Conservation (phyloP, 345 rosid species). For the Alliaria petiolata region DNA sequence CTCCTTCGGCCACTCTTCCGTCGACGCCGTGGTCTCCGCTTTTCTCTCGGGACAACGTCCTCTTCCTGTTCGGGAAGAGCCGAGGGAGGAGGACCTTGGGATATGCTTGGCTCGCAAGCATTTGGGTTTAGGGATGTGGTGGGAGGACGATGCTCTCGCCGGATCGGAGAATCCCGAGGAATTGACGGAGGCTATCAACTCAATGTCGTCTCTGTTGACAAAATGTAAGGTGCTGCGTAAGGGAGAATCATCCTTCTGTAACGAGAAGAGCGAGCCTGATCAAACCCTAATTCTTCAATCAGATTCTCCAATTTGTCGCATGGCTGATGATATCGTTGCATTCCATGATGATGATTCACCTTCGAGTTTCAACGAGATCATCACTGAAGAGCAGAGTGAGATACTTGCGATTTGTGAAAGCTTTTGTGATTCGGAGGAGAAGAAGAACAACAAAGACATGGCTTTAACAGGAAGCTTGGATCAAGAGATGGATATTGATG, state of each 20-base stretch:
- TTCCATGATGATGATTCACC: background rate
- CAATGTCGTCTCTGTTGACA: background rate
- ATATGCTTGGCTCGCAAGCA: background rate
- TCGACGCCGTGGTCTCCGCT: background rate
- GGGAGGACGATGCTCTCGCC: background rate
- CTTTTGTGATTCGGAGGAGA: background rate
- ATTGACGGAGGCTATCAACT: background rate
- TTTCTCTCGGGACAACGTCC: background rate
- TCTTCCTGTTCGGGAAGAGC: background rate
- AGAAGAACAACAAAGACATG: background rate
- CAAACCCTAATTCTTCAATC: too few relatives aligned
- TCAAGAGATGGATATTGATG: background rate
- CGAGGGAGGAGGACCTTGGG: background rate
- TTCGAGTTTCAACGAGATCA: too few relatives aligned
- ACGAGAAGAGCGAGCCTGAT: too few relatives aligned
- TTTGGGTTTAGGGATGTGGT: background rate
- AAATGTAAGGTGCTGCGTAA: background rate
- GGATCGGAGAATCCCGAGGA: background rate
- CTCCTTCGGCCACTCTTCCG: slow-evolving; percentile 8
- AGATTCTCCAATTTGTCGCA: too few relatives aligned
- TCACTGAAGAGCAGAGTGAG: background rate
- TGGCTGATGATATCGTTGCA: too few relatives aligned
- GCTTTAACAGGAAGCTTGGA: background rate
- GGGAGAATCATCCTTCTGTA: too few relatives aligned
- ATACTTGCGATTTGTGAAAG: background rate